Evolutionary conservation across 2,329 filamentous ascomycete species (phyloP), one percentile per base, ranked within the genome.

Genomic region (Colletotrichum agaves): DNA sequence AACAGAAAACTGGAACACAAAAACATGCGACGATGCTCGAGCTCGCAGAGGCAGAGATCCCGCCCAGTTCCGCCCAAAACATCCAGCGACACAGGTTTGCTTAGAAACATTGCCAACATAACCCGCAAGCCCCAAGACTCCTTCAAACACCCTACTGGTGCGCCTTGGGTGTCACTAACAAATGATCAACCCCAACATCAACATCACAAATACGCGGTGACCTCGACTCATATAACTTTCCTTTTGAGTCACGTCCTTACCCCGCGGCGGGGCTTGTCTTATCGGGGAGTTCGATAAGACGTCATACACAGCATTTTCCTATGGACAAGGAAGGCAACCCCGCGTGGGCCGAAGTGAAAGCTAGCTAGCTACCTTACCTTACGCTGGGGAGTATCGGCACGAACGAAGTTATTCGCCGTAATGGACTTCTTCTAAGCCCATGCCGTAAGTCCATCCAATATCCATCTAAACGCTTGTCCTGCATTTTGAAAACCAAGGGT

Each of bases 211-310:
- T 27, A 49, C 10, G n/a, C n/a, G n/a, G 13, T 49, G n/a, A 17
- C 19, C 17, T 35, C 21, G 43, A 62, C 63, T 66, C 33, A 17
- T 62, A 49, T 7, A 56, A 13, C 47, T 62, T 43, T 58, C 58
- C 23, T 5, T 66, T 61, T 50, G 39, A 58, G 63, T 19, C 19
- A 5, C 41, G 11, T 8, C 50, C 35, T 23, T 64, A 68, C 65
- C 61, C 65, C 65, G 65, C 65, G 39, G 61, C 65, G 61, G 47
- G 61, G 53, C 12, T 13, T 21, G 39, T 23, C 21, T 58, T 63
- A 64, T 55, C 61, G 33, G n/a, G 6, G 31, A 17, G 33, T 17
- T 19, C 33, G 64, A 64, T 67, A 64, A 64, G 46, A 67, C 64
- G 61, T 67, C 64, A 67, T 64, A 6, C 39, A 58, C 10, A 52